Evolutionary conservation across 148 eudicot species (phyloP).

Genomic region (Arbutus unedo): DNA sequence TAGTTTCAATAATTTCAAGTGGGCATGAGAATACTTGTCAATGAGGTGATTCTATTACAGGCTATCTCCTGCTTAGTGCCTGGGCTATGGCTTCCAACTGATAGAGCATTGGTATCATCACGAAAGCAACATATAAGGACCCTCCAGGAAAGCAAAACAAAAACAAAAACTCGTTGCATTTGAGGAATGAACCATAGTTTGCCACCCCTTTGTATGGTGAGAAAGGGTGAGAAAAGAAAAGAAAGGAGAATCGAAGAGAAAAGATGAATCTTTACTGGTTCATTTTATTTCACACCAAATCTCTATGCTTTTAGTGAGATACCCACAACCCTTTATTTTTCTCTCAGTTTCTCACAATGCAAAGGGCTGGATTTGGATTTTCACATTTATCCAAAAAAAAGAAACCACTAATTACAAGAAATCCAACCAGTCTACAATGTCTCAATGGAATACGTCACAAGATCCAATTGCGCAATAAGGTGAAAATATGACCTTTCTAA

Average conservation of each 20-base stretch:
- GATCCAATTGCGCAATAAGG: neutral
- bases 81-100: neutral
- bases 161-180: neutral
- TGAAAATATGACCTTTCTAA: neutral
- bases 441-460: neutral
- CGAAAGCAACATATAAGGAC: neutral
- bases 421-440: neutral
- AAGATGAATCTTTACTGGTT: no score
- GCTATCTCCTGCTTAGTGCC: neutral
- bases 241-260: no score
- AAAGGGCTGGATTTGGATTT: no score
- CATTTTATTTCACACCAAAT: no score
- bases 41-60: neutral
- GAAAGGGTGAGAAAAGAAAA: no score
- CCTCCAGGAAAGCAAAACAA: no score
- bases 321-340: no score
- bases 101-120: neutral
- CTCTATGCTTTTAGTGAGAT: no score
- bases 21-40: neutral
- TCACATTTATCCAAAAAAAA: neutral
- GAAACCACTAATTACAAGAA: neutral
- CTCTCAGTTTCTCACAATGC: no score
- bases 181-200: neutral
- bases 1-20: neutral
- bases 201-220: no score